Base-by-base conservation (phyloP, 257 asterid species). In the Nicotiana benthamiana region DNA sequence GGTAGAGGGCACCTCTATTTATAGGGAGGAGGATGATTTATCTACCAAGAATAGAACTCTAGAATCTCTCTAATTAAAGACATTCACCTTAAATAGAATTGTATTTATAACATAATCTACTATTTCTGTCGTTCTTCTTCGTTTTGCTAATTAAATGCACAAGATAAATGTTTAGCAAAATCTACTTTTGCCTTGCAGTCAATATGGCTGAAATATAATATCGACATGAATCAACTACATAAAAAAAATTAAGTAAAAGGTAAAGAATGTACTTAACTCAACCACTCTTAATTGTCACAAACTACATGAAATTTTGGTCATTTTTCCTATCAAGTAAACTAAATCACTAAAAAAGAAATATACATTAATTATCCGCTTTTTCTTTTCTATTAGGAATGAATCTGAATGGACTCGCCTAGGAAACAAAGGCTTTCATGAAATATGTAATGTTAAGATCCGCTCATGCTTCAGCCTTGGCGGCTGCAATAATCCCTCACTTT, bases 401-500 rank as follows among this genome's bases (percentile, higher is more conserved):
- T 36, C 46, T 36, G 10, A 2, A 36, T 1, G 46, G 46, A 40
- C 46, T 40, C 11, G 46, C 46, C 46, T 8, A 40, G 46, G 46
- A 51, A 11, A 13, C 56, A 51, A 51, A 51, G 12, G 16, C 17
- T 9, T 12, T n/a, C 4, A 64, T 22, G 7, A 34, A 24, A 64
- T 4, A 34, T 24, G 74, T 34, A 12, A 16, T 28, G 74, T 30
- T 64, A 10, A 75, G 51, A 53, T 5, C 27, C 32, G 65, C 20
- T 34, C 9, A 36, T 36, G 81, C 60, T n/a, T 57, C 10, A 53
- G 2, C 10, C 0, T 20, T 11, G 28, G 20, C 32, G 68, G 57
- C 67, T 7, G 40, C 87, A 61, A 51, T 75, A 84, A 28, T 10
- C 80, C 76, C 80, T 68, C 8, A 77, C 56, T 18, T 63, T 51